phyloP scores from a whole-genome alignment of 306 rosid species.

The Notholithocarpus densiflorus region DNA sequence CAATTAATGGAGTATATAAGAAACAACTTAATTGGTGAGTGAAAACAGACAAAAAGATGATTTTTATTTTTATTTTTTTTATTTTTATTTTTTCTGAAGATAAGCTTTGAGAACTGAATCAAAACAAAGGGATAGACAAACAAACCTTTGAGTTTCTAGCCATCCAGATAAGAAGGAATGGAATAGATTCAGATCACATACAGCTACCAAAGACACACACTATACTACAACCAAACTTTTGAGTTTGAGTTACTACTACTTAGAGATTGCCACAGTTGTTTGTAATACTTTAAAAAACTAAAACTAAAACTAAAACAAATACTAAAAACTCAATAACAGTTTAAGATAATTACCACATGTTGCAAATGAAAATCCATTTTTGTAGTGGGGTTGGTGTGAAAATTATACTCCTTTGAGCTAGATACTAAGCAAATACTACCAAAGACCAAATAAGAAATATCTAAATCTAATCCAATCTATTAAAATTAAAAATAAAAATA shows the following conservation, averaged over 20 bases:
- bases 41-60: constrained; percentile 6
- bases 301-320: neutral
- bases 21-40: constrained; percentile 17
- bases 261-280: constrained; percentile 9
- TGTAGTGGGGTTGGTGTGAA: constrained; percentile 15
- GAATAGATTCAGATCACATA: constrained; percentile 56
- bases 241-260: constrained; percentile 10
- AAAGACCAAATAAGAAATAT: neutral
- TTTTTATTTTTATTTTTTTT: too few species aligned
- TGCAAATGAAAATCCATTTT: constrained; percentile 28
- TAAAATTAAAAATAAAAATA: neutral
- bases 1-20: constrained; percentile 19
- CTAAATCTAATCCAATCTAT: constrained; percentile 7
- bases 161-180: constrained; percentile 29
- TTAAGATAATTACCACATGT: constrained; percentile 41
- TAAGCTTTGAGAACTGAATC: constrained; percentile 41
- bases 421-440: neutral
- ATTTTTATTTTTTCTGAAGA: constrained; percentile 6
- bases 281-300: neutral
- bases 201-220: constrained; percentile 21
- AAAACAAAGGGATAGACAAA: constrained; percentile 29
- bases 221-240: constrained; percentile 34
- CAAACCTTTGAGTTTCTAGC: constrained; percentile 26
- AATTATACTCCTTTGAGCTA: constrained; percentile 10
- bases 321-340: constrained; percentile 13